A percentile compares a stretch with the other conserved stretches of the same genome.
Evolutionary conservation across 2,329 filamentous ascomycete genomes (phyloP).

Genomic region (Pyrenophora tritici-repentis): DNA sequence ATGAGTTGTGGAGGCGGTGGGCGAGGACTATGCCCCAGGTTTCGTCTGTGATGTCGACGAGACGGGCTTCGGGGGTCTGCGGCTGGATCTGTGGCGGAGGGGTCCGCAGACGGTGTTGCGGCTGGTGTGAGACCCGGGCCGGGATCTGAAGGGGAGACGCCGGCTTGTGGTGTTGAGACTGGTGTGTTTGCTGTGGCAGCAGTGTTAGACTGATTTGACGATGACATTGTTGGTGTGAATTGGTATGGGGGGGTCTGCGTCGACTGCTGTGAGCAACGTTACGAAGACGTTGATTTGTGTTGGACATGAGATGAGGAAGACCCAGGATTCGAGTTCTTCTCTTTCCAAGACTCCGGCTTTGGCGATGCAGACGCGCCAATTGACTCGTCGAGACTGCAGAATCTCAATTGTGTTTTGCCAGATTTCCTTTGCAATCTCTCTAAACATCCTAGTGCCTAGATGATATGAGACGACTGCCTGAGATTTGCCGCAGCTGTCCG

Average conservation of each 20-base stretch:
- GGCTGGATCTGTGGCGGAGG: conserved; percentile 50
- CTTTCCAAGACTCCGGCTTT: conserved; percentile 71
- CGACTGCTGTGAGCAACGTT: conserved; percentile 67
- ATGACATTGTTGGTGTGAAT: conserved; percentile 58
- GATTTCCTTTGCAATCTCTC: conserved; percentile 72
- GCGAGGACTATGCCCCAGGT: conserved; percentile 75
- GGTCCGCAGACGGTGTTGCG: conserved; percentile 64
- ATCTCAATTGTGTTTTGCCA: conserved; percentile 80
- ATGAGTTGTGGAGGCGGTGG: conserved; percentile 56
- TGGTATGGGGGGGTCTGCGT: conserved; percentile 67
- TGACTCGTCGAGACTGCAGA: conserved; percentile 69
- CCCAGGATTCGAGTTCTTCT: conserved; percentile 62
- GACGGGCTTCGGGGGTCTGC: conserved; percentile 67
- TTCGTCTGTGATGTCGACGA: conserved; percentile 75
- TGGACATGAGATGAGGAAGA: conserved; percentile 42
- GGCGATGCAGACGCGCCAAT: conserved; percentile 77
- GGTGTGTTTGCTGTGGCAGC: conserved; percentile 22
- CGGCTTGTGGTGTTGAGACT: conserved; percentile 44
- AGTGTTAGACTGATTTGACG: conserved; percentile 14
- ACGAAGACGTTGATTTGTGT: conserved; percentile 46
- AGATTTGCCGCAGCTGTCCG: conserved; percentile 74
- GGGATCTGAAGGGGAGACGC: conserved; percentile 42
- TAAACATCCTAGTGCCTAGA: conserved; percentile 65
- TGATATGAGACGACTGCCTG: conserved; percentile 77
- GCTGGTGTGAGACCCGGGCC: conserved; percentile 62